Conservation (phyloP, 768 basidiomycete species). For the Hortiboletus flavorubellus region DNA sequence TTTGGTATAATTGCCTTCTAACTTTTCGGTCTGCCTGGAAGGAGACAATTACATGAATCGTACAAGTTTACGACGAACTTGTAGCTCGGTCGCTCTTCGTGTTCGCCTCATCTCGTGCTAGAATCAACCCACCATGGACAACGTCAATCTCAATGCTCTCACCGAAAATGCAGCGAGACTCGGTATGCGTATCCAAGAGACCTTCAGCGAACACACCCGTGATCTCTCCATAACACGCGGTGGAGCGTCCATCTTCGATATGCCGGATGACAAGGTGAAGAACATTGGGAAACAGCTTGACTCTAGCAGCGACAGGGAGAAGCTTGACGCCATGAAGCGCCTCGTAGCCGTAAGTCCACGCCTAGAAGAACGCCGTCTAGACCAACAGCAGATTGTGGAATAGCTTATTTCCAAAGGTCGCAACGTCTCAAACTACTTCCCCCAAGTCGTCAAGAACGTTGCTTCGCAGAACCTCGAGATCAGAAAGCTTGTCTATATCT, state of each 20-base stretch:
- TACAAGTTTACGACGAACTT: background rate
- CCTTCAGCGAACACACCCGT: slow-evolving; percentile 75
- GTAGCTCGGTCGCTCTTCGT: background rate
- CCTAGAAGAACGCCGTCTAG: background rate
- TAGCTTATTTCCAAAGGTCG: slow-evolving; percentile 92
- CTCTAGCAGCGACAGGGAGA: slow-evolving; percentile 83
- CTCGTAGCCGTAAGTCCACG: slow-evolving; percentile 75
- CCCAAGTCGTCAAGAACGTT: slow-evolving; percentile 96
- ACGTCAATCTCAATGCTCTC: slow-evolving; percentile 39
- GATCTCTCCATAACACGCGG: slow-evolving; percentile 62
- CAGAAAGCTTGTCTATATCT: slow-evolving; percentile 97
- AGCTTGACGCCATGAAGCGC: slow-evolving; percentile 92
- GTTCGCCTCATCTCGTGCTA: background rate
- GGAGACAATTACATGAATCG: slow-evolving; percentile 3
- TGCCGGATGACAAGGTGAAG: slow-evolving; percentile 75
- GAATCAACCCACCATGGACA: slow-evolving; percentile 26
- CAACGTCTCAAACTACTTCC: slow-evolving; percentile 90
- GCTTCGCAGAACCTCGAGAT: slow-evolving; percentile 90
- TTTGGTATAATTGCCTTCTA: background rate
- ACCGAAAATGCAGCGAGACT: slow-evolving; percentile 83
- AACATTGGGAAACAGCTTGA: slow-evolving; percentile 87
- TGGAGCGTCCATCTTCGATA: slow-evolving; percentile 57
- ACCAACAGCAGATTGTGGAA: slow-evolving; percentile 2
- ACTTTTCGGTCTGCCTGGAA: background rate
- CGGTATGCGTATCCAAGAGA: slow-evolving; percentile 80